Evolutionary conservation across 108 stramenopile species (phyloP), one percentile per base, ranked within the genome.

Genomic region (Nitzschia inconspicua): DNA sequence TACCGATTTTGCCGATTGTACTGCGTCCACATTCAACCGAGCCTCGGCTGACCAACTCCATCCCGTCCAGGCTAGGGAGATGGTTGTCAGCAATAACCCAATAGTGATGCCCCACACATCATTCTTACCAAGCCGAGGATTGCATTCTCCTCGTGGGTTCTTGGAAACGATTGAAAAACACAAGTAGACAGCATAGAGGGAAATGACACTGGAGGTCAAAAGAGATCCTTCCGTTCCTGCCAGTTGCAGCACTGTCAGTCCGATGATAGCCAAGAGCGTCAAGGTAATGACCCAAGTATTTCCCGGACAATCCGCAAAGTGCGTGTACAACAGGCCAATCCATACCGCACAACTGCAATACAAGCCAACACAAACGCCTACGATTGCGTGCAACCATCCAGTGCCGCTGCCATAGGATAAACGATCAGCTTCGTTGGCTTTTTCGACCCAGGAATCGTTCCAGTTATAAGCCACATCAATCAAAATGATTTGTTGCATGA

Each of bases 21-120:
- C 68, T 18, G 47, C 42, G 10, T 77, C 75, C 10, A 69, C 59
- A 41, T 63, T 73, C 25, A 79, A 41, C 13, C 78, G 66, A 19
- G 70, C 61, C 50, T 77, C 76, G 43, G 76, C 82, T 39, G 62
- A 70, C 77, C 72, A 84, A 35, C 54, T 78, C 72, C 65, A 89
- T 23, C 91, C 86, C 8, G 92, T 96, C 96, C 96, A 97, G 18
- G 78, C 72, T 39, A 97, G 63, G 30, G 84, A 84, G 23, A 95
- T 23, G 7, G 84, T 70, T 8, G 94, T 93, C 18, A 97, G 65
- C 2, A 74, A 30, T 27, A 95, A 44, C 2, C 94, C 94, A 26
- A 95, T 80, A 2, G 67, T 54, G 41, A 90, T 88, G 52, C 85
- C 84, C 61, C 72, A 86, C n/a, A 75, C 44, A 68, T 86, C 76